Evolutionary conservation across 805 yeast genomes (phyloP), one percentile per base, ranked within the genome.

Genomic region (Danielia reshetovae): DNA sequence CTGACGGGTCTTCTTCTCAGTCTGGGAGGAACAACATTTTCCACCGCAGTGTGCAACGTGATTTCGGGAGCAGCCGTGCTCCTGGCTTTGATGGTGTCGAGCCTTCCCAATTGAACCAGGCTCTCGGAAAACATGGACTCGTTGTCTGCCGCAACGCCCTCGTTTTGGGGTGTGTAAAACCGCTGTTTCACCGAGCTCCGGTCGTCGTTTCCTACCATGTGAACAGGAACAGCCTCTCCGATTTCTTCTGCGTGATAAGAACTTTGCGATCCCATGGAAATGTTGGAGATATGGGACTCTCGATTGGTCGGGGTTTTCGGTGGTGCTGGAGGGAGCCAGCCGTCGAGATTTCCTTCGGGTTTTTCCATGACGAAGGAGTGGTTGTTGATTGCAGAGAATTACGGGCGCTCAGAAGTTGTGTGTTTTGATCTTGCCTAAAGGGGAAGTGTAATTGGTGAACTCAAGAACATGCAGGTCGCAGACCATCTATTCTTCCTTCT

Each of bases 1-100:
- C 65, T 60, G 18, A 55, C 55, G 5, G 72, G 72, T 37, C 72
- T 46, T 29, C 61, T 49, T 5, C 52, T 52, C 24, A 68, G 64
- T 34, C 72, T 52, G 2, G 68, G 60, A 2, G 72, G 72, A 2
- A 67, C 50, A 3, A 66, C 49, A 5, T 50, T 50, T 27, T 63
- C 70, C 23, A 65, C 50, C 15, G 44, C 54, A 8, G 72, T 67
- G 33, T 51, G 52, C 39, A 59, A 59, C 10, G 59, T 46, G 14
- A 45, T 31, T 33, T 54, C 60, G 1, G 72, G 72, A 10, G 39
- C 26, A 8, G 43, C 38, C n/a, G 21, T 33, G 7, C 38, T 18
- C 12, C 21, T 16, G 31, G 43, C 42, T 24, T 32, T 45, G 32
- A 45, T 30, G 18, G 59, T 54, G 29, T 50, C 49, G 14, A 52